A percentile compares a stretch with the other conserved stretches of the same genome.
phyloP scores from a whole-genome alignment of 345 rosid species.

The Salix caprea region DNA sequence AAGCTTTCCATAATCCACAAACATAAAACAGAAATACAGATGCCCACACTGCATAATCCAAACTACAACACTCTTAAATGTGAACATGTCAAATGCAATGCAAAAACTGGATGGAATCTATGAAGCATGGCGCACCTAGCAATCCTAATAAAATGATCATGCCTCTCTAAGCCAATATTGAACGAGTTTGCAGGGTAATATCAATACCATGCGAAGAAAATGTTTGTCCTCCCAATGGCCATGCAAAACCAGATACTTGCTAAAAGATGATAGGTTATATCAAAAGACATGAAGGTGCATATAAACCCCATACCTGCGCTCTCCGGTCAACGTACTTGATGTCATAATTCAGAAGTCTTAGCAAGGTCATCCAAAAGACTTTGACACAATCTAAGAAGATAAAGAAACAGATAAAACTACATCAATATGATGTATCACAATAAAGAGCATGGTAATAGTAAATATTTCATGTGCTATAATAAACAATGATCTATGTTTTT shows the following conservation, averaged over 20 bases:
- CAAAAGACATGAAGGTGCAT: not conserved
- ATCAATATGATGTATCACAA: not conserved
- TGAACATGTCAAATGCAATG: not conserved
- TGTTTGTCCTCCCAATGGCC: not conserved
- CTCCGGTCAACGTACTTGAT: constrained; percentile 50
- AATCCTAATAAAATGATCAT: not conserved
- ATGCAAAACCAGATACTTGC: not conserved
- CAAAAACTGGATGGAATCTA: not conserved
- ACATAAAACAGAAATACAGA: not conserved
- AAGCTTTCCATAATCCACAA: not conserved
- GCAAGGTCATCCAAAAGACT: constrained; percentile 49
- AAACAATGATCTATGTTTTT: not conserved
- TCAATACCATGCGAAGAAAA: not conserved
- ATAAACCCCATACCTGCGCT: constrained; percentile 43
- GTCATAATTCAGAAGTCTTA: constrained; percentile 34
- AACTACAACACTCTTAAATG: not conserved
- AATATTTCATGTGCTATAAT: not conserved
- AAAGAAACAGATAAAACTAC: not conserved
- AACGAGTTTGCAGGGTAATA: not conserved
- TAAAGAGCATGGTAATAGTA: not conserved
- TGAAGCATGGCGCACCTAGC: not conserved
- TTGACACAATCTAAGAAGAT: constrained; percentile 24
- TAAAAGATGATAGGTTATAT: not conserved
- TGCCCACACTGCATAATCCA: not conserved
- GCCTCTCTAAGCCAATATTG: not conserved